Conservation (phyloP, 1,284 basidiomycete species). For the Malassezia arunalokei region DNA sequence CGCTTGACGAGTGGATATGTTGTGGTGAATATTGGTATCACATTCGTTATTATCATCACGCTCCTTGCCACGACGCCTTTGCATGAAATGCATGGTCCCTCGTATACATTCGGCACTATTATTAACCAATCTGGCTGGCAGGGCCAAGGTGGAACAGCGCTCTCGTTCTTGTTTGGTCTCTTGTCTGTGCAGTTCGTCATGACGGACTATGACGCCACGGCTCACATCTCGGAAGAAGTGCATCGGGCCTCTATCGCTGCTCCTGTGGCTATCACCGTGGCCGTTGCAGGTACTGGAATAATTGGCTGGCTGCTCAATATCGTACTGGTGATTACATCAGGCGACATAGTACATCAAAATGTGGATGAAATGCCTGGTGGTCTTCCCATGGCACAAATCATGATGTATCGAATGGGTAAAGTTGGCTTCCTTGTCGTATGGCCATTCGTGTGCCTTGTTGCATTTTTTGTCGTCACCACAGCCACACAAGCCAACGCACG, state of each 20-base stretch:
- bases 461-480: constrained; percentile 48
- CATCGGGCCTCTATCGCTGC: constrained; percentile 72
- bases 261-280: constrained; percentile 66
- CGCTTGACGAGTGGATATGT: constrained; percentile 67
- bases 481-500: constrained; percentile 74
- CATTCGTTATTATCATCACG: constrained; percentile 60
- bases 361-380: constrained; percentile 33
- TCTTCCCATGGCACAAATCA: constrained; percentile 41
- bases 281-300: constrained; percentile 52
- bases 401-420: constrained; percentile 32
- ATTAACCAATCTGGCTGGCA: constrained; percentile 56
- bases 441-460: constrained; percentile 42
- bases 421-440: constrained; percentile 58
- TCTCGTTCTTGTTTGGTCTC: constrained; percentile 76
- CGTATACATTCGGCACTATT: constrained; percentile 58
- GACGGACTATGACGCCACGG: constrained; percentile 52
- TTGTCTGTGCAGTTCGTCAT: constrained; percentile 65
- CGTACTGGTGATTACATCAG: constrained; percentile 65
- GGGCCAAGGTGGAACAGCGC: constrained; percentile 62
- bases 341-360: constrained; percentile 31
- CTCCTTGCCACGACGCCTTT: constrained; percentile 60
- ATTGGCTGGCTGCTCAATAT: constrained; percentile 46
- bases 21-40: constrained; percentile 65
- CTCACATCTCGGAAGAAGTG: constrained; percentile 87
- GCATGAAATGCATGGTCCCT: constrained; percentile 60